Evolutionary conservation across 2,329 filamentous ascomycete genomes (phyloP), one percentile per base, ranked within the genome.

Genomic region (Monosporascus sp.): DNA sequence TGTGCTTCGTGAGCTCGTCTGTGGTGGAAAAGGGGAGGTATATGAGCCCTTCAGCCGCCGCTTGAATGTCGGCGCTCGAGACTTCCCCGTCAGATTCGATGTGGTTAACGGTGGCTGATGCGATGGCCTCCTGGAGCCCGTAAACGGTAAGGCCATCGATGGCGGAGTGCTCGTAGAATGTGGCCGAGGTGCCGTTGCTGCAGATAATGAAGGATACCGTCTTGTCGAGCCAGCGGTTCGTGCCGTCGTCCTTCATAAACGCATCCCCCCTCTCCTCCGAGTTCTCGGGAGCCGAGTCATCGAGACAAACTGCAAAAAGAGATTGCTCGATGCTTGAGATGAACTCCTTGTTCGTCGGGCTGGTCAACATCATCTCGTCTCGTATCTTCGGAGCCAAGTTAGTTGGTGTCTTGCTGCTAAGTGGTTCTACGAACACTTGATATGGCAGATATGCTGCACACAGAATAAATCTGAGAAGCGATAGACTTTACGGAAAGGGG

Each of bases 201-300:
- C 54, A 50, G 7, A 57, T 50, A 16, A 52, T 48, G 26, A 55
- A 51, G 27, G 40, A 35, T 46, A 52, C 49, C 4, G 50, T 55
- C 40, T 57, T 57, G 26, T 57, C 55, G 9, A 55, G 49, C 55
- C 55, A 57, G 22, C 55, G 50, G 37, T 57, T 57, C 14, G 51
- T 49, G 37, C 46, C 45, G 38, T 57, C 55, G 26, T 51, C 52
- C 9, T 48, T 38, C 43, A 55, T 40, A n/a, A 50, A 48, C 27
- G 43, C 37, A 14, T n/a, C 47, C 24, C 37, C 41, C 5, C 46
- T 43, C 24, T 55, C 52, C 24, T 24, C 19, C 9, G 48, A 27
- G n/a, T 49, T 57, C 16, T 54, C 20, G 19, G 55, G 55, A n/a
- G 19, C 7, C n/a, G 37, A 26, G n/a, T 55, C 46, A 24, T 57